Evolutionary conservation across 495 filamentous ascomycete species (phyloP).

Genomic region (Lasiosphaeris hirsuta): DNA sequence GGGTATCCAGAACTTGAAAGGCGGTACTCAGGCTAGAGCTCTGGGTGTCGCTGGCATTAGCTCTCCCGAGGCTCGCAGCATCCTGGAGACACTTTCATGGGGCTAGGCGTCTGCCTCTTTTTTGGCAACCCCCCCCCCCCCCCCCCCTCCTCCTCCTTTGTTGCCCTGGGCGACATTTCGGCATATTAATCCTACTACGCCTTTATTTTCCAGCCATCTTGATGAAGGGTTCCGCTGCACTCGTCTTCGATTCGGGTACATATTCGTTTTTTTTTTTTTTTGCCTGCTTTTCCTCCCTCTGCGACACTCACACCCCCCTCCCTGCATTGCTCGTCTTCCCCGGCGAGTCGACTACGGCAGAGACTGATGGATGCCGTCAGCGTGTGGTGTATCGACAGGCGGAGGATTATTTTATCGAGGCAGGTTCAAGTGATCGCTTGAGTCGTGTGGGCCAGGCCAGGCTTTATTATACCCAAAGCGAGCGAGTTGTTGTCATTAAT

Average conservation of each 20-base stretch:
- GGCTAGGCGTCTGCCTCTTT: constrained; percentile 4
- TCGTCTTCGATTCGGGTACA: constrained; percentile 12
- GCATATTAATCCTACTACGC: neutral
- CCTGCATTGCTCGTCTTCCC: too few relatives aligned
- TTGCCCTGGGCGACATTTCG: constrained; percentile 11
- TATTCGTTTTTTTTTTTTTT: neutral
- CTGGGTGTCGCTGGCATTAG: constrained; percentile 63
- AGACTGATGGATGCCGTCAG: too few relatives aligned
- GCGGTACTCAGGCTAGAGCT: constrained; percentile 65
- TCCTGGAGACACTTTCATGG: constrained; percentile 63
- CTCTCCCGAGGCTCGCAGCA: constrained; percentile 54
- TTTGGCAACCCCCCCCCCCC: too few relatives aligned
- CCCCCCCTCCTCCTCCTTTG: neutral
- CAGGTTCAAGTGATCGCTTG: too few relatives aligned
- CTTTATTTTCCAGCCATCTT: neutral
- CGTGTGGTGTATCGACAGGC: too few relatives aligned
- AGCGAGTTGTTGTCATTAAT: too few relatives aligned
- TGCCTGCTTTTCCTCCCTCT: neutral
- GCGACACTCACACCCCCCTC: neutral
- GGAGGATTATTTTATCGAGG: too few relatives aligned
- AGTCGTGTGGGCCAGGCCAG: too few relatives aligned
- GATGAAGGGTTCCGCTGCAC: neutral
- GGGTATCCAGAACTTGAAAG: constrained; percentile 69
- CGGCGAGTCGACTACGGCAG: too few relatives aligned
- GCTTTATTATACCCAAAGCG: too few relatives aligned